Percentiles rank a stretch among this genome's conserved stretches.
phyloP scores from a whole-genome alignment of 2,329 filamentous ascomycete genomes.

The Penicillium frequentans region DNA sequence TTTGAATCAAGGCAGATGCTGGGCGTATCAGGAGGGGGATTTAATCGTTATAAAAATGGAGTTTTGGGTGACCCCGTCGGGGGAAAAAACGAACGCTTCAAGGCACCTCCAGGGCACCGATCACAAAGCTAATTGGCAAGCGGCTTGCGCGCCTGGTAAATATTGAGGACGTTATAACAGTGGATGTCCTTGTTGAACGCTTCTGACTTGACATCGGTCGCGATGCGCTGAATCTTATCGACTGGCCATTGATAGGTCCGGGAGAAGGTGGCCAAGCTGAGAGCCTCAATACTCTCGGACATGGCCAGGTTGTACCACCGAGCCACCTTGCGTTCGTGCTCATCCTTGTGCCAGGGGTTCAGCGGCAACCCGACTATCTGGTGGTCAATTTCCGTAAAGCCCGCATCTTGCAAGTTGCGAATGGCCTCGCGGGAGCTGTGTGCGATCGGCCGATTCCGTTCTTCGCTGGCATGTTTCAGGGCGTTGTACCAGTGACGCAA shows the following conservation, averaged over 20 bases:
- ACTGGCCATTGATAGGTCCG: constrained; percentile 61
- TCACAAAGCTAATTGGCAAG: constrained; percentile 9
- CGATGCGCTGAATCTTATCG: constrained; percentile 63
- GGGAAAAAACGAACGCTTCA: background rate
- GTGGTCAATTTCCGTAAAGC: constrained; percentile 79
- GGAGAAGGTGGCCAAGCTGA: constrained; percentile 72
- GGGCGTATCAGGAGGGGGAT: background rate
- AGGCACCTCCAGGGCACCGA: background rate
- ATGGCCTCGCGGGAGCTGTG: constrained; percentile 61
- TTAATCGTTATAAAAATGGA: background rate
- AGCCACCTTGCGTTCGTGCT: constrained; percentile 66
- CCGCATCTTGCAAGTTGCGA: constrained; percentile 64
- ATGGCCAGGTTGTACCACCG: constrained; percentile 83
- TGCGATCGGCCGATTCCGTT: constrained; percentile 63
- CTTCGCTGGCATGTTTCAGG: constrained; percentile 67
- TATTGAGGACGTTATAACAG: constrained; percentile 62
- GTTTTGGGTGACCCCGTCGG: background rate
- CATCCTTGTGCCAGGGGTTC: constrained; percentile 70
- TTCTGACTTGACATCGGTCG: constrained; percentile 64
- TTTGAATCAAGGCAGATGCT: background rate
- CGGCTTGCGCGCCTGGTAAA: constrained; percentile 45
- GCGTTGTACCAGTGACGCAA: constrained; percentile 69
- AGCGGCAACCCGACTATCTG: constrained; percentile 68
- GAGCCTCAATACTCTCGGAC: constrained; percentile 68
- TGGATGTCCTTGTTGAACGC: constrained; percentile 67